Evolutionary conservation across 2,329 filamentous ascomycete genomes (phyloP), one percentile per base, ranked within the genome.

Genomic region (Trichoderma pleuroti): DNA sequence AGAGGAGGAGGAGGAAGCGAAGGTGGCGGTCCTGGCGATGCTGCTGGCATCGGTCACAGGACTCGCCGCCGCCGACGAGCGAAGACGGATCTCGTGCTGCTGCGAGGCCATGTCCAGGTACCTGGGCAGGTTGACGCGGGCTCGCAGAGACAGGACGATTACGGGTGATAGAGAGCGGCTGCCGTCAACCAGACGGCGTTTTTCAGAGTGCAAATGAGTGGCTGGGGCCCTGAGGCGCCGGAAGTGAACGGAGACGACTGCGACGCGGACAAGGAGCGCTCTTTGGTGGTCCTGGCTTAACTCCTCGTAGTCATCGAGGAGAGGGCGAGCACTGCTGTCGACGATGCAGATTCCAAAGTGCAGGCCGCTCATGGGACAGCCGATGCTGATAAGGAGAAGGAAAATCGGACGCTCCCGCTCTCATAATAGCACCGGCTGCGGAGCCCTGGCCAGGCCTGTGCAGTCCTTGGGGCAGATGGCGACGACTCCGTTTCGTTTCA

Each of bases 281-380:
- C 80, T 82, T 76, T 81, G 74, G 74, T 81, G 76, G 74, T 75
- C 73, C 73, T 77, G 80, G 72, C 80, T 81, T 74, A 84, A 76
- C 73, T 81, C 81, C 74, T 79, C 79, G 72, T 82, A 79, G 74
- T 85, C 82, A 80, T 84, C 76, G 73, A 84, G 79, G 76, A 85
- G 79, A 78, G 81, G 76, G 78, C 79, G 80, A 75, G 82, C 82
- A 76, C 80, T 83, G 76, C 82, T 81, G 78, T 84, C 82, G 74
- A 81, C 78, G 76, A 82, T 81, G 77, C 84, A 86, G 74, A 85
- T 79, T 77, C 81, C 80, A 71, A 86, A 76, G 72, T 85, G 81
- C 76, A 82, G 82, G 76, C 79, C 80, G 76, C 82, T 84, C 85
- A 87, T 87, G 82, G 76, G 77, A 74, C 73, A 76, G 70, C 57